phyloP scores from a whole-genome alignment of 306 rosid species.

The Arachis hypogaea region DNA sequence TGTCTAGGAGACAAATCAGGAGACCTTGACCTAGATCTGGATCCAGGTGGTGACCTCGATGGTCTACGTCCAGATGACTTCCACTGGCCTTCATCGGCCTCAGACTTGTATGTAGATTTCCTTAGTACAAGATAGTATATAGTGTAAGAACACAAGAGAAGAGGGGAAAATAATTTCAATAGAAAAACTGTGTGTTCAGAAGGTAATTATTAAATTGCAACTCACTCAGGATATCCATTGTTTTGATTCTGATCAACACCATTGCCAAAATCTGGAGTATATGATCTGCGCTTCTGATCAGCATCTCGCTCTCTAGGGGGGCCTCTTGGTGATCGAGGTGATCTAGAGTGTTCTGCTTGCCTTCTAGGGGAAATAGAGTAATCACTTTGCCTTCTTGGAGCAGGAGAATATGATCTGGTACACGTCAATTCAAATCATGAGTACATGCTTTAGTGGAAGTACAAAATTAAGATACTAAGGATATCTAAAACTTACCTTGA shows the following conservation, averaged over 20 bases:
- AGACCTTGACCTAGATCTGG: conserved; percentile 82
- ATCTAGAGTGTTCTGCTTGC: conserved; percentile 70
- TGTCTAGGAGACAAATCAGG: conserved; percentile 73
- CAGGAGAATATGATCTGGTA: conserved; percentile 90
- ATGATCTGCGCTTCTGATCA: conserved; percentile 67
- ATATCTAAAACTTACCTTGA: conserved; percentile 67
- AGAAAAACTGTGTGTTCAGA: neutral
- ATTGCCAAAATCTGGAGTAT: conserved; percentile 77
- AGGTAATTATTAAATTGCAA: conserved; percentile 21
- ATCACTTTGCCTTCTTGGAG: conserved; percentile 74
- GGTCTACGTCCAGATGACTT: conserved; percentile 62
- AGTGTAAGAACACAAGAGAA: conserved; percentile 22
- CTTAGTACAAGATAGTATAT: conserved; percentile 42
- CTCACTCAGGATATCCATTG: conserved; percentile 72
- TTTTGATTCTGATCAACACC: conserved; percentile 55
- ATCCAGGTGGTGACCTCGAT: conserved; percentile 86
- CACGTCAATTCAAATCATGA: conserved; percentile 26
- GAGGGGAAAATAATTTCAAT: neutral
- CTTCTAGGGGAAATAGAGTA: conserved; percentile 81
- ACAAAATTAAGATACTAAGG: conserved; percentile 1
- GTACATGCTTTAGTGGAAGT: conserved; percentile 18
- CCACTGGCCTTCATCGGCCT: conserved; percentile 70
- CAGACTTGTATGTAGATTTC: conserved; percentile 65
- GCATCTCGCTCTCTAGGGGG: conserved; percentile 65
- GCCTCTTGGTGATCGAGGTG: conserved; percentile 86